Conservation (phyloP, 495 filamentous ascomycete genomes). For the Penicillium tannophilum region DNA sequence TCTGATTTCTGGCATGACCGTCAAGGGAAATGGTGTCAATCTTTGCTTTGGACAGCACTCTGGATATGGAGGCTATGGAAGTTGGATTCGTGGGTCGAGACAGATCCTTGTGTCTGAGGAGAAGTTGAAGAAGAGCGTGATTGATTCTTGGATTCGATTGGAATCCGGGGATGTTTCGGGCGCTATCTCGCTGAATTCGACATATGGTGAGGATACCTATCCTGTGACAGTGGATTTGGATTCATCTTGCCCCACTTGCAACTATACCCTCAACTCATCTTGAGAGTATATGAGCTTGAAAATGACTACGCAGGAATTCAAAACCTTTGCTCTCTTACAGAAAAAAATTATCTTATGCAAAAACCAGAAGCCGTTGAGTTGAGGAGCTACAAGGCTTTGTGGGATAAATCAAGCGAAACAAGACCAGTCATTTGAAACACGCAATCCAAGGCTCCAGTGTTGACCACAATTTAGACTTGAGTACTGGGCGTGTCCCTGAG, state of each 20-base stretch:
- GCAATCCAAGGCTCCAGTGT: too few species aligned
- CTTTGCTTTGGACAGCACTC: constrained; percentile 68
- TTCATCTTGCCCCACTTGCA: too few species aligned
- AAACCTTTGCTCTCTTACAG: too few species aligned
- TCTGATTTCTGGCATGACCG: constrained; percentile 25
- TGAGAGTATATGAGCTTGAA: too few species aligned
- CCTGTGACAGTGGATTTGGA: neutral
- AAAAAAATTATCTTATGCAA: too few species aligned
- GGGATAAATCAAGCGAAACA: too few species aligned
- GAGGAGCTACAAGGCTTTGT: too few species aligned
- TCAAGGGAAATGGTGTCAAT: constrained; percentile 41
- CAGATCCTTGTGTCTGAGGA: constrained; percentile 18
- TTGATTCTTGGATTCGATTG: constrained; percentile 24
- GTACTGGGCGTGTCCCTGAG: neutral
- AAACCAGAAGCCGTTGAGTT: too few species aligned
- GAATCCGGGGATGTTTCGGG: constrained; percentile 20
- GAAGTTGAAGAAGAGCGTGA: constrained; percentile 4
- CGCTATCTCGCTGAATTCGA: constrained; percentile 23
- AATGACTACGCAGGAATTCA: too few species aligned
- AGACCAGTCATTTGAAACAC: too few species aligned
- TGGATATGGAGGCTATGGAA: constrained; percentile 71
- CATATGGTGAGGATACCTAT: constrained; percentile 23
- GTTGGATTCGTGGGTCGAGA: constrained; percentile 60
- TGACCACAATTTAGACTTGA: neutral
- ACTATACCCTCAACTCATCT: too few species aligned